Conservation (phyloP, 2,329 filamentous ascomycete genomes). For the Talaromyces piceae region DNA sequence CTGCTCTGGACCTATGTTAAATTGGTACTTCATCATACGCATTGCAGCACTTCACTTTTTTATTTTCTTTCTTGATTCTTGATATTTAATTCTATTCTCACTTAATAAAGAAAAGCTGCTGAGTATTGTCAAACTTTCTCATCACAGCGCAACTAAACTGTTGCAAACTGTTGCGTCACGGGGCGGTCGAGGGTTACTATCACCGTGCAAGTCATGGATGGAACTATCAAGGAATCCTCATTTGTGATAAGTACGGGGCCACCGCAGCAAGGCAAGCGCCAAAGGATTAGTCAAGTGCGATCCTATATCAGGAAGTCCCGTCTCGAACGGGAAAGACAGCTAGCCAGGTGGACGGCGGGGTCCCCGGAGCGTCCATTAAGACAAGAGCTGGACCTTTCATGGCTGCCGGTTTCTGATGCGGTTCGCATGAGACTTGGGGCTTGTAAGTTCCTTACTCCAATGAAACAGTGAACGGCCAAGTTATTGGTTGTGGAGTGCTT, state of each 20-base stretch:
- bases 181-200: not conserved
- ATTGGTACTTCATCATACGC: not conserved
- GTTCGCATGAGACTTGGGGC: slow-evolving; percentile 11
- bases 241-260: slow-evolving; percentile 16
- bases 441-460: slow-evolving; percentile 11
- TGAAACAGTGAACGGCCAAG: not conserved
- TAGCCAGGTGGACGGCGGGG: not conserved
- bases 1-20: not conserved
- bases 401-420: slow-evolving; percentile 11
- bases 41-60: not conserved
- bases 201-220: not conserved
- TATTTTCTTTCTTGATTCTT: not conserved
- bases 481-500: not conserved
- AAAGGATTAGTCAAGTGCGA: slow-evolving; percentile 15
- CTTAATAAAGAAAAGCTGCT: too few species aligned
- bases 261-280: slow-evolving; percentile 12
- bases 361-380: not conserved
- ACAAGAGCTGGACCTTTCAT: slow-evolving; percentile 8
- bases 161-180: not conserved
- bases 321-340: slow-evolving; percentile 5
- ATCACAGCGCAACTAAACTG: too few species aligned
- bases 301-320: slow-evolving; percentile 13
- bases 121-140: too few species aligned
- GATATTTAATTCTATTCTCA: too few species aligned
- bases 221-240: slow-evolving; percentile 5